Percentiles rank a stretch among this genome's conserved stretches.
phyloP scores from a whole-genome alignment of 2,329 filamentous ascomycete genomes.

The Bertia moriformis region DNA sequence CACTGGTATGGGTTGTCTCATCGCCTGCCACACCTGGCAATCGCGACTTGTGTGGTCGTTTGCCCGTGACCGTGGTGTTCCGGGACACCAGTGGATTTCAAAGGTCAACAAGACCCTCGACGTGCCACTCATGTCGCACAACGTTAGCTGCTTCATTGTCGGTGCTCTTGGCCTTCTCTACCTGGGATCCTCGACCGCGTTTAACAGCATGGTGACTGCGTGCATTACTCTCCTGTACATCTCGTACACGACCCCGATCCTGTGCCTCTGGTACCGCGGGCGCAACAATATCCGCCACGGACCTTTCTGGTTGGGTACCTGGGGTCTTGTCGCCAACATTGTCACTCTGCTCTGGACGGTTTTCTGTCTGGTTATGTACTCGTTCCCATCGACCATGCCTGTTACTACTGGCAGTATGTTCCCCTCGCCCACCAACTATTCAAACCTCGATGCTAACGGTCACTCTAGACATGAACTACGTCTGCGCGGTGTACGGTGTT shows the following conservation, averaged over 20 bases:
- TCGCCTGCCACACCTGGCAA: constrained; percentile 32
- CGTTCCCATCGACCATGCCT: constrained; percentile 21
- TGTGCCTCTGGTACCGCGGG: constrained; percentile 26
- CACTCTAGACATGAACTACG: constrained; percentile 22
- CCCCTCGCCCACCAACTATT: not conserved
- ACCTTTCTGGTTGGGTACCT: constrained; percentile 28
- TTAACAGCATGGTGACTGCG: constrained; percentile 25
- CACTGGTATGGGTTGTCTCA: constrained; percentile 28
- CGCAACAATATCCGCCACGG: constrained; percentile 26
- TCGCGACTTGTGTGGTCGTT: constrained; percentile 34
- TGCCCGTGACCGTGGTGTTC: constrained; percentile 31
- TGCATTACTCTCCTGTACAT: constrained; percentile 30
- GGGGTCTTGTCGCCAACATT: constrained; percentile 24
- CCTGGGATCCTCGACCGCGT: constrained; percentile 20
- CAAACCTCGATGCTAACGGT: not conserved
- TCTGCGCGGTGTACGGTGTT: constrained; percentile 18
- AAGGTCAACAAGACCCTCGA: constrained; percentile 21
- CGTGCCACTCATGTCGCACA: constrained; percentile 27
- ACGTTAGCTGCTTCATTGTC: constrained; percentile 25
- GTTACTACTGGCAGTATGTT: constrained; percentile 10
- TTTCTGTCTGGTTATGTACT: constrained; percentile 33
- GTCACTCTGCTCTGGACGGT: constrained; percentile 28
- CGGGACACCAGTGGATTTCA: constrained; percentile 21
- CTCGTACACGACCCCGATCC: constrained; percentile 27
- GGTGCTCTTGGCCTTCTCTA: constrained; percentile 28